phyloP scores from a whole-genome alignment of 139 green algal genomes.

The Chlamydomonas schloesseri region DNA sequence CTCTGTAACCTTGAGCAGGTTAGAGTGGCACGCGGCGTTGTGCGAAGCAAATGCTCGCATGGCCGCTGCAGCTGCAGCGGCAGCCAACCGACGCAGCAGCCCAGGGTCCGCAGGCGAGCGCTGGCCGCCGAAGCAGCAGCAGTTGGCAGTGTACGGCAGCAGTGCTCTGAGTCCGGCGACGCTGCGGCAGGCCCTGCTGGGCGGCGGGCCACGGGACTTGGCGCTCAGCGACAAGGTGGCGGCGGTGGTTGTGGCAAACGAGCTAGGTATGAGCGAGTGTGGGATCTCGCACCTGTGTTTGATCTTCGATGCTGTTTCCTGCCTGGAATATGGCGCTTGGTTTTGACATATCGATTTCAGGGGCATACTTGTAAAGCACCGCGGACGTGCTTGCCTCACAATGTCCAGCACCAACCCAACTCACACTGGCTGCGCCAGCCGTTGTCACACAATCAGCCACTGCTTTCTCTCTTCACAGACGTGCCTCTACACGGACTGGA shows the following conservation, averaged over 20 bases:
- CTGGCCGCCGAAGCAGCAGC: no score
- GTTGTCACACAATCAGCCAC: no score
- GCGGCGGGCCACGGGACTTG: conserved; percentile 6
- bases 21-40: conserved; percentile 14
- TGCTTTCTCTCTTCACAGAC: neutral
- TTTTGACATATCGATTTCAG: no score
- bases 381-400: no score
- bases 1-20: neutral
- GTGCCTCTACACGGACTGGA: conserved; percentile 29
- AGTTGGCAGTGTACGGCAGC: no score
- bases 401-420: no score
- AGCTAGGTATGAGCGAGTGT: no score
- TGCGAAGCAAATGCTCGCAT: neutral
- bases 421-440: no score
- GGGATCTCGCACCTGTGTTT: no score
- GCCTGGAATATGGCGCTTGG: no score
- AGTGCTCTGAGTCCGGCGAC: neutral
- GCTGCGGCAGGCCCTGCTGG: neutral
- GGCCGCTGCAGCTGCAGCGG: neutral
- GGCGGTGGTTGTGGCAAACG: neutral
- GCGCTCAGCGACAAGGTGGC: conserved; percentile 35
- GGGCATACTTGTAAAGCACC: no score
- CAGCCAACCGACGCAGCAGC: neutral
- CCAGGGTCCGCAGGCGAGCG: neutral
- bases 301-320: no score